Base-by-base conservation (phyloP, 148 eudicot genomes). In the Rhododendron henanense region DNA sequence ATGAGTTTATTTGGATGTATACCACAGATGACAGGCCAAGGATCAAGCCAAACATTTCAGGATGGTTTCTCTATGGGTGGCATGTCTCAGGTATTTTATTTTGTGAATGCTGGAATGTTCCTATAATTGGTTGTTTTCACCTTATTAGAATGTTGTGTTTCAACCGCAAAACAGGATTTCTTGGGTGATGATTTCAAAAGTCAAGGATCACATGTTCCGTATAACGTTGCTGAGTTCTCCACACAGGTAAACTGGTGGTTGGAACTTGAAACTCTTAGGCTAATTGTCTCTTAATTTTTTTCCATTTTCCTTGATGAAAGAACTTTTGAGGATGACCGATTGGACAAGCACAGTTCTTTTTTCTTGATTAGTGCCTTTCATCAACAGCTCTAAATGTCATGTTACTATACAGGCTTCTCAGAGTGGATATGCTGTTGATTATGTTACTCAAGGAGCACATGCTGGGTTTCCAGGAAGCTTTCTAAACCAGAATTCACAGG, bases 121-220 rank as follows among this genome's bases (percentile, higher is more conserved):
- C 6, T 41, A 41, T 41, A 41, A 41, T 41, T 41, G 45, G 45
- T 41, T 41, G 45, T 41, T 41, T 41, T 41, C 45, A 41, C 45
- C 45, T 41, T 41, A 41, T 41, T 41, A 41, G 6, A 41, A 41
- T 5, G 45, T 41, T 41, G 45, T 41, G 45, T 79, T 51, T 85
- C 10, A 21, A 8, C 10, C 48, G n/a, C 45, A 83, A 76, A 45
- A 53, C 90, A 97, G 99, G 99, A 97, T 78, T 95, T 97, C 90
- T 90, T 94, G 91, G 95, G 98, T 16, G 99, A 97, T 88, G 99
- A 97, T 90, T 95, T 97, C 84, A 97, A 97, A 90, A 97, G 99
- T 85, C 98, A 97, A 88, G 99, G 99, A 57, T 97, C 99, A 63
- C 98, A 97, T 91, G 97, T 93, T 84, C 95, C 95, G 51, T 97